These are phyloP conservation scores for Lentinula edodes DNA, from an alignment of 768 basidiomycete species.

Conservation along the genomic window DNA sequence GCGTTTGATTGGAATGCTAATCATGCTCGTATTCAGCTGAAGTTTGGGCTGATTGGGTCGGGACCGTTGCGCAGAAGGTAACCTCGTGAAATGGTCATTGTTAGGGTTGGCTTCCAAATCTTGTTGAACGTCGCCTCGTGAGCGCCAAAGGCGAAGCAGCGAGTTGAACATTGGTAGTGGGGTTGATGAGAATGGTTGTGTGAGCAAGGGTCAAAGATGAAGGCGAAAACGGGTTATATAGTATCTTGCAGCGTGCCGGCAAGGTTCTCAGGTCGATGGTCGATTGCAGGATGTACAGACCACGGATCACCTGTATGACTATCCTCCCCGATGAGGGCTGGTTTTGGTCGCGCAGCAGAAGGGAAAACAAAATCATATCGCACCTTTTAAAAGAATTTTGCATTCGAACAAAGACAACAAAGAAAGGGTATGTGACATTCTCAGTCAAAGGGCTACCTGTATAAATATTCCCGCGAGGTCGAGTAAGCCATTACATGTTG, in stretches of 20 bases:
- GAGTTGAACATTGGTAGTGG: background rate
- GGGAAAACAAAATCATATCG: background rate
- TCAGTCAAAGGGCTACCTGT: background rate
- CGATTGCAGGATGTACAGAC: background rate
- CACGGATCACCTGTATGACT: background rate
- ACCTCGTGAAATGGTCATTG: background rate
- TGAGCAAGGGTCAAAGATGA: background rate
- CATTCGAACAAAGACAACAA: background rate
- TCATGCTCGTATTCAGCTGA: background rate
- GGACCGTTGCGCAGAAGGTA: slow-evolving; percentile 5
- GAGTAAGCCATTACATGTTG: background rate
- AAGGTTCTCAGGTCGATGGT: background rate
- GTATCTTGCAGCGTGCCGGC: slow-evolving; percentile 3
- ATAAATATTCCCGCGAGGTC: background rate
- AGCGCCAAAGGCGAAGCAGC: background rate
- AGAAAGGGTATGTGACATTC: background rate
- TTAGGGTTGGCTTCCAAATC: slow-evolving; percentile 13
- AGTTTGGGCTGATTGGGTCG: slow-evolving; percentile 3
- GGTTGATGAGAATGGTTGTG: background rate
- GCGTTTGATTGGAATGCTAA: slow-evolving; percentile 25
- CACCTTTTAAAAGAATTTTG: background rate
- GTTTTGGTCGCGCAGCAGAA: background rate
- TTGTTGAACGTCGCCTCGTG: background rate
- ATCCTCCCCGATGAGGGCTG: slow-evolving; percentile 6
- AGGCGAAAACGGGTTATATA: background rate